phyloP scores from a whole-genome alignment of 2,329 filamentous ascomycete genomes.

The Penicillium sp. region DNA sequence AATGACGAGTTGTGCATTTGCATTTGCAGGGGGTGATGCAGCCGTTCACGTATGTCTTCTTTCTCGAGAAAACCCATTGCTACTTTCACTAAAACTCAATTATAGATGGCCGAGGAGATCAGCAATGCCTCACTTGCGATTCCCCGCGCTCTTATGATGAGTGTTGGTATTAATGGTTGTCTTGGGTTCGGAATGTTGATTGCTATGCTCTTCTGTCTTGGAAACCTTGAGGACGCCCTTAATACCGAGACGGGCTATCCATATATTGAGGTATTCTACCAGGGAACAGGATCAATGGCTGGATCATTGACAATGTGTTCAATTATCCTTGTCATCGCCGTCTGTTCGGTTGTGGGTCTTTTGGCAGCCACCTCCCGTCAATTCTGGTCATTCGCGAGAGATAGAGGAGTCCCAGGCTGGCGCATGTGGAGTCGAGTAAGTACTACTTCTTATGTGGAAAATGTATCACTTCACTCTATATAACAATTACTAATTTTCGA shows the following conservation, averaged over 20 bases:
- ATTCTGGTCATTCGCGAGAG: slow-evolving; percentile 49
- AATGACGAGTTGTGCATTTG: slow-evolving; percentile 38
- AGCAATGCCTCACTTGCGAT: slow-evolving; percentile 41
- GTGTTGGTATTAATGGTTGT: slow-evolving; percentile 40
- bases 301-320: slow-evolving; percentile 22
- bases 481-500: not conserved
- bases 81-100: not conserved
- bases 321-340: slow-evolving; percentile 5
- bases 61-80: too few species aligned
- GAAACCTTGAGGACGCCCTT: slow-evolving; percentile 34
- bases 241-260: slow-evolving; percentile 36
- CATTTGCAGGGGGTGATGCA: slow-evolving; percentile 41
- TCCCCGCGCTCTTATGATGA: slow-evolving; percentile 42
- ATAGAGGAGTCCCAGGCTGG: slow-evolving; percentile 43
- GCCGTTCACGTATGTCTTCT: slow-evolving; percentile 42
- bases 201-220: slow-evolving; percentile 44
- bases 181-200: slow-evolving; percentile 44
- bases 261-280: slow-evolving; percentile 39
- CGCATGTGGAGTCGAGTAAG: slow-evolving; percentile 20
- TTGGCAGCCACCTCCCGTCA: slow-evolving; percentile 38
- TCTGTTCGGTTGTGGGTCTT: slow-evolving; percentile 2
- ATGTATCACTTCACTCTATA: too few species aligned
- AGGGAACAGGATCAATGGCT: slow-evolving; percentile 32
- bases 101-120: slow-evolving; percentile 46
- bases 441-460: too few species aligned